Conservation (phyloP, 2,329 filamentous ascomycete genomes). For the Colletotrichum coccodes region DNA sequence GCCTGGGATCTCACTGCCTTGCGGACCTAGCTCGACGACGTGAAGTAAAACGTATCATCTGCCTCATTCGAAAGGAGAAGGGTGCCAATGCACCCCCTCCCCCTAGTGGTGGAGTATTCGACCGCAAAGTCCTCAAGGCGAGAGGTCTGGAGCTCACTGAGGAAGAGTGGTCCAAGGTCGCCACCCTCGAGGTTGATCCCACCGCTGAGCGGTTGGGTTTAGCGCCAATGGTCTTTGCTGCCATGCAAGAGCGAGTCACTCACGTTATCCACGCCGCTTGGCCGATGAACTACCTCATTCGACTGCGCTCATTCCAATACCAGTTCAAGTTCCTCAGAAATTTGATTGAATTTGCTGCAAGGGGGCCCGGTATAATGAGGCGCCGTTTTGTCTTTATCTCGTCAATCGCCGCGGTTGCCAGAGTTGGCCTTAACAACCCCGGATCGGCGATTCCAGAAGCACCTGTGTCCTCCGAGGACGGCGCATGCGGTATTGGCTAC, state of each 20-base stretch:
- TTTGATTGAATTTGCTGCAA: conserved; percentile 32
- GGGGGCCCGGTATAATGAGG: background rate
- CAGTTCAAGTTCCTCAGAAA: conserved; percentile 36
- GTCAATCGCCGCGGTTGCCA: background rate
- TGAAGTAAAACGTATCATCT: conserved; percentile 19
- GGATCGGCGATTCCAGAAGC: conserved; percentile 29
- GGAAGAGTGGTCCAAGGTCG: conserved; percentile 31
- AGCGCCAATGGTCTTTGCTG: conserved; percentile 17
- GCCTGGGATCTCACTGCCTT: conserved; percentile 33
- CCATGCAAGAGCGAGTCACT: conserved; percentile 30
- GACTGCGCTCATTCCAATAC: conserved; percentile 33
- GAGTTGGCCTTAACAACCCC: conserved; percentile 12
- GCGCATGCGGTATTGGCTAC: conserved; percentile 36
- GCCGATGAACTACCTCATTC: conserved; percentile 39
- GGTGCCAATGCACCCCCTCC: background rate
- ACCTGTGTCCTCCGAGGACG: conserved; percentile 27
- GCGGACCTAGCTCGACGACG: conserved; percentile 26
- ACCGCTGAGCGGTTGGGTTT: conserved; percentile 32
- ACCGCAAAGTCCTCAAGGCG: conserved; percentile 18
- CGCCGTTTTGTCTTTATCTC: background rate
- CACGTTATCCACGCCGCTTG: conserved; percentile 38
- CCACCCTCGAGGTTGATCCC: conserved; percentile 33
- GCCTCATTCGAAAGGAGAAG: background rate
- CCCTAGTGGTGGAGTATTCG: background rate
- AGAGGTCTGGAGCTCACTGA: conserved; percentile 26